Percentiles rank a stretch among this genome's conserved stretches.
These are phyloP conservation scores for Brassica balearica DNA, from an alignment of 441 rosid species.

Conservation along the genomic window DNA sequence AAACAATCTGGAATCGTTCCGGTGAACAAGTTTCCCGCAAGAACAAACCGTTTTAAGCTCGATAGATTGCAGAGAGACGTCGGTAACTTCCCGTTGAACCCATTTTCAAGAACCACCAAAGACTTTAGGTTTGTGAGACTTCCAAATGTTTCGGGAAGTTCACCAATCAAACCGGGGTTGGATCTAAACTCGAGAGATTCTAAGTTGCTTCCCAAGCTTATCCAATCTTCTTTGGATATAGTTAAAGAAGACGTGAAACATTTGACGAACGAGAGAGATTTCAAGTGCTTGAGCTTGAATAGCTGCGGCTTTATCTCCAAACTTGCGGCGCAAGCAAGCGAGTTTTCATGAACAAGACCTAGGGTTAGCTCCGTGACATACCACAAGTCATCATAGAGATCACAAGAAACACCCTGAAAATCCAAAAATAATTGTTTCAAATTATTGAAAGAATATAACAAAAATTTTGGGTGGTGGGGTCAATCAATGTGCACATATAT, in stretches of 20 bases:
- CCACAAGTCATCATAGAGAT: slow-evolving; percentile 71
- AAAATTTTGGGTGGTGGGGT: slow-evolving; percentile 24
- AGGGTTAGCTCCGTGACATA: slow-evolving; percentile 72
- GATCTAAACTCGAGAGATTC: slow-evolving; percentile 75
- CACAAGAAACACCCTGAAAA: slow-evolving; percentile 87
- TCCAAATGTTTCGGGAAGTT: slow-evolving; percentile 62
- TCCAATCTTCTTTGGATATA: slow-evolving; percentile 57
- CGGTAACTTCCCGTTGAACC: slow-evolving; percentile 65
- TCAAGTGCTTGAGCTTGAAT: slow-evolving; percentile 72
- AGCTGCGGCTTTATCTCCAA: slow-evolving; percentile 63
- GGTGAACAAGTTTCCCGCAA: slow-evolving; percentile 63
- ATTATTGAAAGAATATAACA: slow-evolving; percentile 14
- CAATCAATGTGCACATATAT: slow-evolving; percentile 7
- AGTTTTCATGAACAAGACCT: slow-evolving; percentile 80
- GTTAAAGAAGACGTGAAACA: slow-evolving; percentile 59
- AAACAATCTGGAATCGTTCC: slow-evolving; percentile 61
- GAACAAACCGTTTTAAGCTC: slow-evolving; percentile 63
- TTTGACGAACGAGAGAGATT: slow-evolving; percentile 68
- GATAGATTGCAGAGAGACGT: slow-evolving; percentile 51
- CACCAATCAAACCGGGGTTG: slow-evolving; percentile 72
- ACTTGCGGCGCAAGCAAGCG: slow-evolving; percentile 59
- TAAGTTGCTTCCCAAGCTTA: slow-evolving; percentile 54
- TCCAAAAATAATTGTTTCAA: background rate
- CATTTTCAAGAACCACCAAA: slow-evolving; percentile 72
- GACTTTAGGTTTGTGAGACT: slow-evolving; percentile 66